Percentiles rank a stretch among this genome's conserved stretches.
These are phyloP conservation scores for Alternaria burnsii DNA, from an alignment of 2,329 filamentous ascomycete species.

Conservation along the genomic window DNA sequence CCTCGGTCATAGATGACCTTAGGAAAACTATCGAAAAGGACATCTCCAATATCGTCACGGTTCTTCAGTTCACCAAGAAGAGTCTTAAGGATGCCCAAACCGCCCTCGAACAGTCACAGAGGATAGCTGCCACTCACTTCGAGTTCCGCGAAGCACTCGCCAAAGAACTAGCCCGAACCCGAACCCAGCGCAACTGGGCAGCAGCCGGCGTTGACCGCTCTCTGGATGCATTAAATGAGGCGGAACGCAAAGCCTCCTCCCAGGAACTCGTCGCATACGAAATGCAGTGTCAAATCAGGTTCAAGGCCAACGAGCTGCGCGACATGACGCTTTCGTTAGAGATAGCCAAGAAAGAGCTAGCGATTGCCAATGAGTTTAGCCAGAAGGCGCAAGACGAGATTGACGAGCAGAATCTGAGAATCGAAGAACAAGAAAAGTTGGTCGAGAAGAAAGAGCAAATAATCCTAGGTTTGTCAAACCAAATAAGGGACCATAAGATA, in stretches of 20 bases:
- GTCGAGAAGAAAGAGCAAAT: not conserved
- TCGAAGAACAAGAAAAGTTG: not conserved
- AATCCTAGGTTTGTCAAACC: not conserved
- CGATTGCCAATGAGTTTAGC: not conserved
- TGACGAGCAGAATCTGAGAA: not conserved
- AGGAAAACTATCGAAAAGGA: not conserved
- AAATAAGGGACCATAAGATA: not conserved
- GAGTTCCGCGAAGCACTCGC: not conserved
- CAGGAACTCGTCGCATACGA: slow-evolving; percentile 3
- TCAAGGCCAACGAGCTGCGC: slow-evolving; percentile 10
- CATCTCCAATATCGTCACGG: not conserved
- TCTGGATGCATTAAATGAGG: not conserved
- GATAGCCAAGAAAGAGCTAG: not conserved
- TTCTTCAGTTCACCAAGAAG: not conserved
- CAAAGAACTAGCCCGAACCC: not conserved
- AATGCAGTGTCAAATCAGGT: slow-evolving; percentile 7
- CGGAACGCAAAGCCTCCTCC: not conserved
- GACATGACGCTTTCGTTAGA: slow-evolving; percentile 4
- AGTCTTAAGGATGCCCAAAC: not conserved
- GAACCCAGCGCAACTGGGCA: not conserved
- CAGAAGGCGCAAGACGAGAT: slow-evolving; percentile 1
- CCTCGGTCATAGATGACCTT: not conserved
- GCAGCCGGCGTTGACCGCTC: not conserved
- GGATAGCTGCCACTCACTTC: not conserved
- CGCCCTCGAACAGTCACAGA: not conserved